Conservation (phyloP, 192 early-diverging fungal genomes). For the Rhizophagus clarus region DNA sequence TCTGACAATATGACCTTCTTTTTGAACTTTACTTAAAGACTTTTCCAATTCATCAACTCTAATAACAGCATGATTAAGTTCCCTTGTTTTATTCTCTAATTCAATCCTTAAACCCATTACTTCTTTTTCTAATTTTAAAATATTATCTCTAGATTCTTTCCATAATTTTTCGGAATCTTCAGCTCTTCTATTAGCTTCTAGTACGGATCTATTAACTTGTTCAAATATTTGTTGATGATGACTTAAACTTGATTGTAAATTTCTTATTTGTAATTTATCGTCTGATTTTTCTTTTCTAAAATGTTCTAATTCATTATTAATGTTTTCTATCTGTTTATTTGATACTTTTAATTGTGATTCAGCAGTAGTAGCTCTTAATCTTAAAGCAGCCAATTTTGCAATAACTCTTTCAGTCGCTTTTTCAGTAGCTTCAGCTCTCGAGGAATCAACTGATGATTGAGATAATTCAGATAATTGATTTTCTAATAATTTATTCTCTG, state of each 20-base stretch:
- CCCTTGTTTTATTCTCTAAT: constrained; percentile 38
- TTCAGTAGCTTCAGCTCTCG: constrained; percentile 47
- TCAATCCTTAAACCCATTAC: constrained; percentile 35
- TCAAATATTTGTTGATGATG: constrained; percentile 47
- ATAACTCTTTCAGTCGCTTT: constrained; percentile 47
- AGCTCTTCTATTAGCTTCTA: constrained; percentile 42
- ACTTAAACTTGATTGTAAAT: constrained; percentile 41
- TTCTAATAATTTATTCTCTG: constrained; percentile 42
- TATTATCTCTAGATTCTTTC: constrained; percentile 40
- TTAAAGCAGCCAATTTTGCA: constrained; percentile 43
- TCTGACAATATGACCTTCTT: constrained; percentile 41
- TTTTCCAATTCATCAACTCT: constrained; percentile 41
- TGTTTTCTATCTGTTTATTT: constrained; percentile 36
- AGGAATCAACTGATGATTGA: constrained; percentile 41
- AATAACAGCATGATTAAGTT: constrained; percentile 34
- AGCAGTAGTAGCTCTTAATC: constrained; percentile 40
- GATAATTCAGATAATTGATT: constrained; percentile 44
- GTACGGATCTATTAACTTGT: constrained; percentile 42
- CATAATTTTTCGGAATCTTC: constrained; percentile 43
- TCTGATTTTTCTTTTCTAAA: constrained; percentile 38
- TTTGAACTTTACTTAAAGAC: constrained; percentile 44
- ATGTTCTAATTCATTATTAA: constrained; percentile 39
- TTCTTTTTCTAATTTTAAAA: constrained; percentile 39
- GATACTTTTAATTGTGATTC: constrained; percentile 45
- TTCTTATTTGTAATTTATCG: constrained; percentile 32